Percentiles rank a stretch among this genome's conserved stretches.
Evolutionary conservation across 2,329 filamentous ascomycete genomes (phyloP).

Genomic region (Emydomyces testavorans): DNA sequence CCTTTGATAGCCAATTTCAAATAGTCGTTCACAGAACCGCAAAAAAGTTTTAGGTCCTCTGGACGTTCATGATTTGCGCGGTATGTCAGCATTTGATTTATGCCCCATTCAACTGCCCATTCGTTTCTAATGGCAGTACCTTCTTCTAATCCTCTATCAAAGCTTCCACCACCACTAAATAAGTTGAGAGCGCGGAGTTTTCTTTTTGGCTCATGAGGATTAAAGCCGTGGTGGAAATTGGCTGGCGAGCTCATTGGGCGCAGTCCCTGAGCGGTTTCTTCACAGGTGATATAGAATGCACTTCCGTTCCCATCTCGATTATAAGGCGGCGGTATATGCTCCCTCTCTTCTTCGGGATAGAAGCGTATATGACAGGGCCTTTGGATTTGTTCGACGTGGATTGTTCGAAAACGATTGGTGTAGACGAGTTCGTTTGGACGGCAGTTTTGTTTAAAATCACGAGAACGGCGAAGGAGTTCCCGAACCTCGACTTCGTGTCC

Average conservation of each 20-base stretch:
- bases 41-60: slow-evolving; percentile 45
- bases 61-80: slow-evolving; percentile 49
- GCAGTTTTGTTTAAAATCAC: slow-evolving; percentile 32
- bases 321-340: slow-evolving; percentile 50
- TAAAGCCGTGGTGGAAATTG: slow-evolving; percentile 45
- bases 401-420: slow-evolving; percentile 36
- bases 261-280: slow-evolving; percentile 19
- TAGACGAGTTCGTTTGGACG: slow-evolving; percentile 43
- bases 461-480: slow-evolving; percentile 41
- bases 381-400: slow-evolving; percentile 36
- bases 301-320: slow-evolving; percentile 53
- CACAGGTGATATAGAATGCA: slow-evolving; percentile 51
- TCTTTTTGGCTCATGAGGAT: slow-evolving; percentile 30
- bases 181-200: slow-evolving; percentile 55
- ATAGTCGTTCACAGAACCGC: slow-evolving; percentile 62
- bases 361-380: slow-evolving; percentile 50
- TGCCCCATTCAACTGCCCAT: slow-evolving; percentile 57
- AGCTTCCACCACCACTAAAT: slow-evolving; percentile 67
- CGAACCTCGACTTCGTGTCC: slow-evolving; percentile 37
- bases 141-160: slow-evolving; percentile 66
- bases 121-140: slow-evolving; percentile 52
- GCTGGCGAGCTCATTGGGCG: slow-evolving; percentile 18
- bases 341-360: slow-evolving; percentile 34
- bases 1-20: slow-evolving; percentile 47
- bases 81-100: slow-evolving; percentile 58